phyloP scores from a whole-genome alignment of 805 yeast genomes.

The Saccharomycopsis fermentans region DNA sequence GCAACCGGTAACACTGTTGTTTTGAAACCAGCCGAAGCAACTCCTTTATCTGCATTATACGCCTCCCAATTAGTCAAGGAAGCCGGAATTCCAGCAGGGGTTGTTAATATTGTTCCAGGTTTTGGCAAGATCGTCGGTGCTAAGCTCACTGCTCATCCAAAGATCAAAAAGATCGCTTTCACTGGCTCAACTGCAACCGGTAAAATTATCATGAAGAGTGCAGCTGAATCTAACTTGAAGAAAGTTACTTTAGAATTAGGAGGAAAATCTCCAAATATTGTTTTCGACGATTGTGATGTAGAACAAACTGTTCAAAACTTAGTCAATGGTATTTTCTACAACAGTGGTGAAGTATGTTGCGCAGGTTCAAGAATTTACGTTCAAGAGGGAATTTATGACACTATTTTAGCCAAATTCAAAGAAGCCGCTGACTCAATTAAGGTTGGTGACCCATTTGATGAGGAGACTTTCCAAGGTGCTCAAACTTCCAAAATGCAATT shows the following conservation, averaged over 20 bases:
- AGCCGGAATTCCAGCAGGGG: constrained; percentile 91
- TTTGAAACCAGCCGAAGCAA: constrained; percentile 83
- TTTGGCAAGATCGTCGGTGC: constrained; percentile 80
- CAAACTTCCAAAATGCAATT: constrained; percentile 78
- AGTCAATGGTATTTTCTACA: constrained; percentile 76
- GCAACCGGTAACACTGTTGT: constrained; percentile 87
- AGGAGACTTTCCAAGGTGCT: constrained; percentile 79
- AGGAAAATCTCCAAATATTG: constrained; percentile 90
- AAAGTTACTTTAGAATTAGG: constrained; percentile 92
- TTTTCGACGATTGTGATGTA: constrained; percentile 77
- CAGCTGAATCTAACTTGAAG: constrained; percentile 75
- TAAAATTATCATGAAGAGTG: constrained; percentile 66
- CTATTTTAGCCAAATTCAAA: constrained; percentile 52
- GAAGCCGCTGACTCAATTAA: constrained; percentile 43
- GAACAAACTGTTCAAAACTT: constrained; percentile 68
- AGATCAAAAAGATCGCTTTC: constrained; percentile 83
- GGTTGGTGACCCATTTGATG: constrained; percentile 80
- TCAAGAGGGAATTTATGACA: constrained; percentile 76
- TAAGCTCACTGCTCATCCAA: constrained; percentile 66
- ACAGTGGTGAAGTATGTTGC: constrained; percentile 93
- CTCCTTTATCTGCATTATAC: constrained; percentile 80
- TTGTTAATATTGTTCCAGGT: constrained; percentile 78
- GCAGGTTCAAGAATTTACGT: constrained; percentile 90
- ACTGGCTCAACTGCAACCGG: constrained; percentile 96
- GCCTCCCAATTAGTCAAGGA: constrained; percentile 58